Evolutionary conservation across 2,329 filamentous ascomycete genomes (phyloP).

Genomic region (Pseudophaeomoniella oleicola): DNA sequence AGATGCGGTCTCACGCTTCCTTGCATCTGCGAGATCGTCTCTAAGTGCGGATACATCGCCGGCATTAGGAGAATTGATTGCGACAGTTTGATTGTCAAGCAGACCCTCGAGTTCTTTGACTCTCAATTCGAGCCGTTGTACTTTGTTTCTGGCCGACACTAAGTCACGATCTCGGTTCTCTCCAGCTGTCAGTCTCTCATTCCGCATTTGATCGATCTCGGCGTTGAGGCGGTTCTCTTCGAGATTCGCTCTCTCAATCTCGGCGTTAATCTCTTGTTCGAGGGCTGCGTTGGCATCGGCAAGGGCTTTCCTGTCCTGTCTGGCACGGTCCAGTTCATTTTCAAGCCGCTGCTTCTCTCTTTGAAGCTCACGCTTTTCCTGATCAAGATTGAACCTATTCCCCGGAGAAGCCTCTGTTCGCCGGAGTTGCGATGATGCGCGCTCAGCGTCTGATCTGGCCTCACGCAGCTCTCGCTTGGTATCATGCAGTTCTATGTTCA

Average conservation of each 20-base stretch:
- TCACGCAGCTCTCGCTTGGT: constrained; percentile 43
- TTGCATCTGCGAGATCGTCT: constrained; percentile 46
- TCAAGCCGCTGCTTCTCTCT: constrained; percentile 55
- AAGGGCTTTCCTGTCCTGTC: constrained; percentile 47
- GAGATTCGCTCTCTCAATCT: constrained; percentile 50
- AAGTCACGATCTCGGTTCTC: constrained; percentile 33
- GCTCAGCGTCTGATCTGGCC: constrained; percentile 50
- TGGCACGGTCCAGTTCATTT: constrained; percentile 48
- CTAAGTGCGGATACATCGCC: constrained; percentile 46
- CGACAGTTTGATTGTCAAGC: constrained; percentile 38
- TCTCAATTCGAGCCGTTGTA: constrained; percentile 49
- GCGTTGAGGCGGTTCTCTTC: constrained; percentile 47
- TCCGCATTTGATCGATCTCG: constrained; percentile 33
- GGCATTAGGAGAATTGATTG: constrained; percentile 17
- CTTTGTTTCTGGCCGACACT: constrained; percentile 41
- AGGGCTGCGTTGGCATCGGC: constrained; percentile 42
- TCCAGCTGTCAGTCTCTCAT: constrained; percentile 30
- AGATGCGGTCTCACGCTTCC: constrained; percentile 51
- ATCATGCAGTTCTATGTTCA: constrained; percentile 46
- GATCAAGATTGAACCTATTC: constrained; percentile 47
- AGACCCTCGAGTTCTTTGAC: constrained; percentile 34
- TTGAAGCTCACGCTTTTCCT: constrained; percentile 54
- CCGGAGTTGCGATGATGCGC: constrained; percentile 38
- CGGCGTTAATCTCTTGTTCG: constrained; percentile 49
- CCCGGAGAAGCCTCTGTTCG: constrained; percentile 39